Evolutionary conservation across 441 rosid genomes (phyloP).

Genomic region (Breynia disticha): DNA sequence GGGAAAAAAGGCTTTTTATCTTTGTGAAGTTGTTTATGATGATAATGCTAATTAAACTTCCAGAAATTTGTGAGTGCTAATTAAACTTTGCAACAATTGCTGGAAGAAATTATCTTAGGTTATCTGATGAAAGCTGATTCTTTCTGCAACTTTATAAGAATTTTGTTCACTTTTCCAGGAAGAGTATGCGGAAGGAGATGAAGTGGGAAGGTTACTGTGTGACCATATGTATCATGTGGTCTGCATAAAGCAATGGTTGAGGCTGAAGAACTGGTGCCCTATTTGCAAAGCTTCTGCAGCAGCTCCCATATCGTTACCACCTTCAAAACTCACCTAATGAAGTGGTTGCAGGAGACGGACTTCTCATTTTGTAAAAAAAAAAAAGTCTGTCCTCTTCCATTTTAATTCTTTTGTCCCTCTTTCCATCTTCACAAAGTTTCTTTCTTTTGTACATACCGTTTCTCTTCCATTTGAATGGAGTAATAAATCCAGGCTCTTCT

Average conservation of each 20-base stretch:
- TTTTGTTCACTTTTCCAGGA: conserved; percentile 42
- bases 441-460: conserved; percentile 26
- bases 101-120: too few relatives aligned
- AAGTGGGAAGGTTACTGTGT: conserved; percentile 70
- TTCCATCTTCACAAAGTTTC: not conserved
- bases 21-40: too few relatives aligned
- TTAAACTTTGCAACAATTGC: too few relatives aligned
- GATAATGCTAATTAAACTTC: too few relatives aligned
- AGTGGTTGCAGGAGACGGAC: conserved; percentile 10
- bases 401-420: conserved; percentile 4
- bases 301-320: conserved; percentile 14
- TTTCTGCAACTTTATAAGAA: not conserved
- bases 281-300: conserved; percentile 70
- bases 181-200: conserved; percentile 68
- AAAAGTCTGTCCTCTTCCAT: conserved; percentile 10
- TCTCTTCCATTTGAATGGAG: conserved; percentile 17
- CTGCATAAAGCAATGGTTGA: conserved; percentile 79
- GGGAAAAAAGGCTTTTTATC: too few relatives aligned
- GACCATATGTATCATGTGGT: conserved; percentile 60
- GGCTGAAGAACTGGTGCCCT: conserved; percentile 93
- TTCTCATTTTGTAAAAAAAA: conserved; percentile 25
- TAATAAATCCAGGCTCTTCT: conserved; percentile 20
- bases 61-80: too few relatives aligned
- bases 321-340: conserved; percentile 10
- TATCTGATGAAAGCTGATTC: not conserved